Conservation (phyloP, 2,329 filamentous ascomycete genomes). For the Trichoderma sp. region DNA sequence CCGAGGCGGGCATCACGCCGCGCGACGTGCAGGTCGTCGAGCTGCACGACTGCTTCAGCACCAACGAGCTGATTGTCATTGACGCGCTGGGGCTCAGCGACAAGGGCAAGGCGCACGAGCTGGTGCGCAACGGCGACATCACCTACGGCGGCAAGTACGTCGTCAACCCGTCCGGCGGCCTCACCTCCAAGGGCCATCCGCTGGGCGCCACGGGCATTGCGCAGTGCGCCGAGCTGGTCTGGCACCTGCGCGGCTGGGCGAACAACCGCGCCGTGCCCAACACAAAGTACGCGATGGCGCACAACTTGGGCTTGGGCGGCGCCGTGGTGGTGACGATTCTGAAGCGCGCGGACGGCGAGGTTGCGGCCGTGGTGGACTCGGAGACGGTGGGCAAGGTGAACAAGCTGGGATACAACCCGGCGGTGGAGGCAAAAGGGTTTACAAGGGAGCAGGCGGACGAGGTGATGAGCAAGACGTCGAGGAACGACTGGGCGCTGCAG, state of each 20-base stretch:
- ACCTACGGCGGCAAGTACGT: constrained; percentile 85
- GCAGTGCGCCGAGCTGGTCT: constrained; percentile 92
- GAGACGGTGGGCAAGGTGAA: constrained; percentile 67
- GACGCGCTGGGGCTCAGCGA: constrained; percentile 81
- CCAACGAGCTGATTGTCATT: constrained; percentile 90
- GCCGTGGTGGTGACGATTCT: constrained; percentile 91
- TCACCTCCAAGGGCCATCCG: constrained; percentile 96
- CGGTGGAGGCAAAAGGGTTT: constrained; percentile 85
- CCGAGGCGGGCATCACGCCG: constrained; percentile 71
- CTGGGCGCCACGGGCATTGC: constrained; percentile 93
- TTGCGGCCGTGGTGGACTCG: constrained; percentile 62
- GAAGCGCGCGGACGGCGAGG: constrained; percentile 75
- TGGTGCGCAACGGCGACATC: constrained; percentile 84
- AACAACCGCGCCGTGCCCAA: constrained; percentile 77
- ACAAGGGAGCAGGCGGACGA: constrained; percentile 73
- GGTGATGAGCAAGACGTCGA: constrained; percentile 68
- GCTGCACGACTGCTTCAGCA: constrained; percentile 94
- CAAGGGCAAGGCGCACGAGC: constrained; percentile 85
- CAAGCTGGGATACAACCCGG: constrained; percentile 86
- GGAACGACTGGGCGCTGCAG: constrained; percentile 75
- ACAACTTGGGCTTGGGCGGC: constrained; percentile 90
- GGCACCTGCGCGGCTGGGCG: constrained; percentile 95
- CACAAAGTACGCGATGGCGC: constrained; percentile 79
- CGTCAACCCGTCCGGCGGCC: constrained; percentile 89
- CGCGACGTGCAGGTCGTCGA: constrained; percentile 82